Conservation (phyloP, 352 stramenopile species). For the Globisporangium mamillatum region DNA sequence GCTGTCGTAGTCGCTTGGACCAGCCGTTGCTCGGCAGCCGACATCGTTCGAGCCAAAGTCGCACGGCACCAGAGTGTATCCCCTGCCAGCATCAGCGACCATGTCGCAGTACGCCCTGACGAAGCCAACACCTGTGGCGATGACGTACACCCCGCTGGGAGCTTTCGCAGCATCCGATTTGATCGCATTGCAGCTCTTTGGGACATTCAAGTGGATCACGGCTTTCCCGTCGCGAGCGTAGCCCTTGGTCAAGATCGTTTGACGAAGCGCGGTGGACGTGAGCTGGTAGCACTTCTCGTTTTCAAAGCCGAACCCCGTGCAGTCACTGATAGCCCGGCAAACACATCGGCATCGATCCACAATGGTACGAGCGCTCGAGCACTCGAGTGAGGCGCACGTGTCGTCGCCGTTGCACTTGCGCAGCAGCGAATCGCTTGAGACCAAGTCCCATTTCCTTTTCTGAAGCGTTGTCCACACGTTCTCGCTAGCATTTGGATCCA, state of each 20-base stretch:
- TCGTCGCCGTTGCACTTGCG: constrained; percentile 23
- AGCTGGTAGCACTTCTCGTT: constrained; percentile 42
- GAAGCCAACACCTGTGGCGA: constrained; percentile 40
- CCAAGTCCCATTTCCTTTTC: constrained; percentile 32
- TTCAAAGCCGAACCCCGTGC: constrained; percentile 35
- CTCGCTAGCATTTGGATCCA: constrained; percentile 27
- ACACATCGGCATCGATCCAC: constrained; percentile 44
- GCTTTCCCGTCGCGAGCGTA: constrained; percentile 27
- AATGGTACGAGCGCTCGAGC: constrained; percentile 27
- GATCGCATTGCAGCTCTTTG: constrained; percentile 48
- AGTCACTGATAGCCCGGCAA: constrained; percentile 32
- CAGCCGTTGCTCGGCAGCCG: constrained; percentile 28
- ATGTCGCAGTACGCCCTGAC: constrained; percentile 56
- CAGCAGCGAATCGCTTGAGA: constrained; percentile 32
- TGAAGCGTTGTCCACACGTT: constrained; percentile 41
- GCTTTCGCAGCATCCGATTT: constrained; percentile 33
- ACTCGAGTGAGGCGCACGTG: constrained; percentile 29
- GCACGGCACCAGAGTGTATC: constrained; percentile 56
- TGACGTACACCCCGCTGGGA: constrained; percentile 35
- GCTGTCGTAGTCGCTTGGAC: constrained; percentile 39
- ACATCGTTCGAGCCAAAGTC: constrained; percentile 31
- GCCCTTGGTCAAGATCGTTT: constrained; percentile 28
- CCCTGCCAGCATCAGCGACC: constrained; percentile 39
- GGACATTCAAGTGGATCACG: constrained; percentile 53
- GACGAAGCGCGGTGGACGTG: constrained; percentile 31